Evolutionary conservation across 2,329 filamentous ascomycete genomes (phyloP).

Genomic region (Phoma sp.): DNA sequence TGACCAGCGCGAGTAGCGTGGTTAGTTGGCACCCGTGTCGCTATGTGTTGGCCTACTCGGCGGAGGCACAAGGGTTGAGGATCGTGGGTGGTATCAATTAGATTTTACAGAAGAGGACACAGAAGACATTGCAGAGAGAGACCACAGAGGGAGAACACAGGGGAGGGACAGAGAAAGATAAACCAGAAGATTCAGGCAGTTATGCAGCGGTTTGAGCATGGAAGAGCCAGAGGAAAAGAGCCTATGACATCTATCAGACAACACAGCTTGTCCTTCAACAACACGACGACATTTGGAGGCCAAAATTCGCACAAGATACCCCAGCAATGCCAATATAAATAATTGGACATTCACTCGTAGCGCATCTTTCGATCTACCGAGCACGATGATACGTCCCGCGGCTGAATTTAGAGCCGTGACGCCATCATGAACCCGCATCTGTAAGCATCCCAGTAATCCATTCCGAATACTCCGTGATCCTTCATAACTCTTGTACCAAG

Average conservation of each 20-base stretch:
- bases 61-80: conserved; percentile 68
- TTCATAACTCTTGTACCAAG: neutral
- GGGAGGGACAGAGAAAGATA: neutral
- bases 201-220: neutral
- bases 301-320: conserved; percentile 9
- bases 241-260: neutral
- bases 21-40: conserved; percentile 78
- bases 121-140: too few relatives aligned
- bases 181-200: neutral
- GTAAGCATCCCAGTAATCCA: conserved; percentile 13
- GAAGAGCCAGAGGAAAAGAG: neutral
- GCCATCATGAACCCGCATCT: conserved; percentile 13
- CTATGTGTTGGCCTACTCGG: conserved; percentile 75
- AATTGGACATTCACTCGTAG: neutral
- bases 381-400: neutral
- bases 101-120: too few relatives aligned
- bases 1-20: conserved; percentile 66
- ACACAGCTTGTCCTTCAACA: neutral
- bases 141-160: neutral
- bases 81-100: conserved; percentile 63
- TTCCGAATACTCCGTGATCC: neutral
- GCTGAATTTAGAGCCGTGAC: conserved; percentile 3
- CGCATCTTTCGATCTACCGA: neutral
- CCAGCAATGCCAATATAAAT: conserved; percentile 8
- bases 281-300: neutral